Evolutionary conservation across 2,329 filamentous ascomycete species (phyloP), one percentile per base, ranked within the genome.

Genomic region (Pyrenochaeta sp.): DNA sequence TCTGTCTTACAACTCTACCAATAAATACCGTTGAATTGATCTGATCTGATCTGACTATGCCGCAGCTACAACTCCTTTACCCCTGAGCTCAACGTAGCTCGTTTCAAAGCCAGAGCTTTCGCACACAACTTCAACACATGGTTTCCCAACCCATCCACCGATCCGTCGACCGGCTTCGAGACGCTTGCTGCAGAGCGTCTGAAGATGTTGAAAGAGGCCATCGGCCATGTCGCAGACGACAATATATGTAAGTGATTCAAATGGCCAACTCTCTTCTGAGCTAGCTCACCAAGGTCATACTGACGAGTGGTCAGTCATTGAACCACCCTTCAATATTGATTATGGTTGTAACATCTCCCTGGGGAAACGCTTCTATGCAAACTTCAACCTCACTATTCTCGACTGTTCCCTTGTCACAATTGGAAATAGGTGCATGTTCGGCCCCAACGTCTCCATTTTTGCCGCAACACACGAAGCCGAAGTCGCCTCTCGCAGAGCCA

Each of bases 331-430:
- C 50, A 79, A 78, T 33, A 79, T 88, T 30, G 87, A 90, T 67
- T 89, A 90, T 53, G 87, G 87, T 1, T 85, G 84, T 68, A 90
- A 90, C 63, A 82, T 89, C 58, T 79, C 76, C 5, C 77, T 89
- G 0, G 87, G 87, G 7, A 77, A 84, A 36, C 77, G 81, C n/a
- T 88, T 88, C 66, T 90, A 89, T 63, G 79, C 85, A 39, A 87
- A 87, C 61, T 86, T 85, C 69, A 83, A 83, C 42, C 56, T 81
- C 4, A 81, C 80, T 0, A 80, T 85, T 23, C 68, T 85, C 9
- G 82, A 85, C 60, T 83, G 79, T 29, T 79, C 77, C 3, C 67
- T 84, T 0, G 79, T 85, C 3, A 81, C 76, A 0, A 83, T 85
- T 29, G 83, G 83, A 0, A 77, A 83, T 17, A 67, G 81, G 1